Evolutionary conservation across 805 yeast genomes (phyloP).

Genomic region (Blastobotrys parvus): DNA sequence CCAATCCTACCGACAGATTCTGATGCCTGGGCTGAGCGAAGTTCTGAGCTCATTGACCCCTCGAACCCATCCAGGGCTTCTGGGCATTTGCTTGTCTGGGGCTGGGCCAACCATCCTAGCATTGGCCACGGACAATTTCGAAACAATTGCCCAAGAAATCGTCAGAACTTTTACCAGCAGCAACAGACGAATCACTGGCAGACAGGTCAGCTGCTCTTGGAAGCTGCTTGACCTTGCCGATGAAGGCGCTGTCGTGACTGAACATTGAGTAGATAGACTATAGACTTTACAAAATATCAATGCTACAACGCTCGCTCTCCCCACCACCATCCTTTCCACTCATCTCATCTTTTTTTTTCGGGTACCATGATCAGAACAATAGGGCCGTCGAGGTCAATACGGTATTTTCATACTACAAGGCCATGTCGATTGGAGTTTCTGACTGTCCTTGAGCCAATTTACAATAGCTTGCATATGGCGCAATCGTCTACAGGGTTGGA

Average conservation of each 20-base stretch:
- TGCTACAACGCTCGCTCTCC: too few species aligned
- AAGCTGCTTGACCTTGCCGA: conserved; percentile 75
- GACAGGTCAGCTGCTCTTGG: conserved; percentile 64
- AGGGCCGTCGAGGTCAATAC: not conserved
- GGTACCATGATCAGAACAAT: not conserved
- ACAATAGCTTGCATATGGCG: conserved; percentile 15
- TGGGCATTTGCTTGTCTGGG: conserved; percentile 93
- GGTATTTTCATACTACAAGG: not conserved
- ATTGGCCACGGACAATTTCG: conserved; percentile 83
- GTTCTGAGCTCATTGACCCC: conserved; percentile 78
- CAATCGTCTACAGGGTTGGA: conserved; percentile 44
- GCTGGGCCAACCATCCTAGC: conserved; percentile 98
- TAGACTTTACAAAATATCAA: too few species aligned
- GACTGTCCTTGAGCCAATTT: conserved; percentile 15
- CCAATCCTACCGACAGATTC: conserved; percentile 90
- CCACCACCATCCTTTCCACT: too few species aligned
- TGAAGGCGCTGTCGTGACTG: conserved; percentile 69
- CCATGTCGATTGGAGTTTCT: conserved; percentile 7
- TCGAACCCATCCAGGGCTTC: conserved; percentile 66
- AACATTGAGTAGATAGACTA: too few species aligned
- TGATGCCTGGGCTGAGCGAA: conserved; percentile 85
- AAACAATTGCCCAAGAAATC: conserved; percentile 70
- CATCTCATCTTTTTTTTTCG: too few species aligned
- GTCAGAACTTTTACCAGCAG: conserved; percentile 55
- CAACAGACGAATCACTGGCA: too few species aligned